Base-by-base conservation (phyloP, 495 filamentous ascomycete species). In the Aspergillus incahuasiensis region DNA sequence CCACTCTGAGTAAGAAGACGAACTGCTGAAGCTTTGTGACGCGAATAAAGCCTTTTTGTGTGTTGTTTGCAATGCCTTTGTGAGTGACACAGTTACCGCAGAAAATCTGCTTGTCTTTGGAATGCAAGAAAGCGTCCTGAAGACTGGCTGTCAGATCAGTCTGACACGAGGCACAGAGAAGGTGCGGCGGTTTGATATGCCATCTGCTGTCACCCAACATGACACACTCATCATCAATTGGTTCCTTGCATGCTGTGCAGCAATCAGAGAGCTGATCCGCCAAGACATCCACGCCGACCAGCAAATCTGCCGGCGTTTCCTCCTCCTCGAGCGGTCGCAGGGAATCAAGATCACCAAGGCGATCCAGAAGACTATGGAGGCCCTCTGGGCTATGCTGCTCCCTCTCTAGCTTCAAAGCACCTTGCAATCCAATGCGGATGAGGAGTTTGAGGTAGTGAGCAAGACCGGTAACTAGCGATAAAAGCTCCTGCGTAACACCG, bases 381-480 rank as follows among this genome's bases (percentile, higher is more conserved):
- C 89, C 92, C 50, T 90, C 84, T 3, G 84, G 69, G 35, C 79
- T 86, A 34, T 81, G 76, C 56, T 84, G 84, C 59, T 97, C 91
- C 42, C 89, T 85, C 71, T 99, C 95, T 38, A 97, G 82, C 68
- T 88, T 92, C 35, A 99, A 78, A 11, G 94, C 83, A 41, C 95
- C 95, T 66, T 97, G 95, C 7, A 99, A 79, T 62, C 92, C 95
- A 55, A 97, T 99, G 18, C 95, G 85, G 59, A 99, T 97, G 45
- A 99, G 82, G 47, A 99, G 89, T 69, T 99, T 99, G 19, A 99
- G 82, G 65, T 99, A 99, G 73, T 99, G 95, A 15, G 95, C 95
- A 28, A 99, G 83, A 19, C 95, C 92, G 12, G 95, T 99, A 44
- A 99, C 95, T 13, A 99, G 79, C 11, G 91, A 92, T 13, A 99